Percentiles rank a stretch among this genome's conserved stretches.
phyloP scores from a whole-genome alignment of 352 stramenopile species.

The Phytophthora europaea region DNA sequence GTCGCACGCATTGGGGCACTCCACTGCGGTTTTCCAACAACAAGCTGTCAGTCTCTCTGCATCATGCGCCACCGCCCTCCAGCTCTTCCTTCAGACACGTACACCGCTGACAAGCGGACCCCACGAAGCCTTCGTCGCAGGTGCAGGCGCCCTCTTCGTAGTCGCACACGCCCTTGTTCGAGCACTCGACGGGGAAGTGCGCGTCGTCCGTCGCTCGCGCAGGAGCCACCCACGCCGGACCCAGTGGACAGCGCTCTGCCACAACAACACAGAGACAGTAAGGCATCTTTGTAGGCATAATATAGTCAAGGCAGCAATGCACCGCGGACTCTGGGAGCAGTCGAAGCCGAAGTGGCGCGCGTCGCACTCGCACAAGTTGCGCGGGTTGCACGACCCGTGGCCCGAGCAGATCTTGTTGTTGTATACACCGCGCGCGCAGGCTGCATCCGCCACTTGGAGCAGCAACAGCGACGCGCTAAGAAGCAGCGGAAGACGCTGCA shows the following conservation, averaged over 20 bases:
- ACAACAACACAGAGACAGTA: neutral
- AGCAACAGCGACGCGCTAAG: slow-evolving; percentile 7
- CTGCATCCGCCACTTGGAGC: neutral
- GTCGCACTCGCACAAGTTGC: slow-evolving; percentile 69
- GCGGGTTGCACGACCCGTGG: slow-evolving; percentile 54
- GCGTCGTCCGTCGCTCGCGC: slow-evolving; percentile 61
- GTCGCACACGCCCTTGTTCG: slow-evolving; percentile 79
- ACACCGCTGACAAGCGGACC: slow-evolving; percentile 76
- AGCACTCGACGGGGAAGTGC: slow-evolving; percentile 80
- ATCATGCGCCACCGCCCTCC: neutral
- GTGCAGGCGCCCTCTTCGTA: slow-evolving; percentile 55
- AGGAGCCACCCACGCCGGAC: slow-evolving; percentile 66
- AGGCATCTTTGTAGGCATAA: neutral
- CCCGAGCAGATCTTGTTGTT: slow-evolving; percentile 73
- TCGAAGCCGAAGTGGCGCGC: slow-evolving; percentile 62
- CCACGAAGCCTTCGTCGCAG: slow-evolving; percentile 79
- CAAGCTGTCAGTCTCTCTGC: neutral
- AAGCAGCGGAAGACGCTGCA: neutral
- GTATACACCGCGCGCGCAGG: slow-evolving; percentile 55
- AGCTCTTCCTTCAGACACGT: slow-evolving; percentile 12
- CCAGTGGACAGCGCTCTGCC: slow-evolving; percentile 57
- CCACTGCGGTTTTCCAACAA: slow-evolving; percentile 42
- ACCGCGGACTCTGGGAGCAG: slow-evolving; percentile 59
- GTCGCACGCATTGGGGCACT: slow-evolving; percentile 53
- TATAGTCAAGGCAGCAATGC: neutral